Percentiles rank a stretch among this genome's conserved stretches.
These are phyloP conservation scores for Melocanna baccifera DNA, from an alignment of 176 grass and related monocot species.

Conservation along the genomic window DNA sequence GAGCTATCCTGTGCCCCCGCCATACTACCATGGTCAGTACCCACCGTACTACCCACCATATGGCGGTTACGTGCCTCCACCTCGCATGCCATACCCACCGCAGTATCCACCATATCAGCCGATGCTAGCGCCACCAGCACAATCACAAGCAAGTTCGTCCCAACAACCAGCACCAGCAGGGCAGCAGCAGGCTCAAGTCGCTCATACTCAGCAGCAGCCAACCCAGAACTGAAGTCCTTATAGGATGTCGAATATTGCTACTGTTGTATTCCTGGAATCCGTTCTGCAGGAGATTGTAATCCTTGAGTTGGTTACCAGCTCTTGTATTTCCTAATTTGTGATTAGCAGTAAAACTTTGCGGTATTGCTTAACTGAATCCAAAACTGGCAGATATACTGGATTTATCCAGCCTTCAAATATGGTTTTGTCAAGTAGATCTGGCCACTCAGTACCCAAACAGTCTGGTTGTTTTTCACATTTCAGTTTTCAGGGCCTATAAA, in stretches of 20 bases:
- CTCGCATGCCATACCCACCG: constrained; percentile 61
- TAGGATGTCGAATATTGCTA: not conserved
- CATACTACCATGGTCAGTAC: constrained; percentile 70
- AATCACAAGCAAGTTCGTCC: constrained; percentile 41
- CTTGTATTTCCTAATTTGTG: constrained; percentile 39
- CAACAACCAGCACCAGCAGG: constrained; percentile 22
- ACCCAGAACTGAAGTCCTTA: constrained; percentile 33
- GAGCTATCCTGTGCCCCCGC: constrained; percentile 43
- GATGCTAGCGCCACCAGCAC: constrained; percentile 32
- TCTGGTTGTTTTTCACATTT: too few species aligned
- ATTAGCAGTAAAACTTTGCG: constrained; percentile 20
- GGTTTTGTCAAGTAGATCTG: not conserved
- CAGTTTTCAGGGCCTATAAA: too few species aligned
- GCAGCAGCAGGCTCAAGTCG: constrained; percentile 34
- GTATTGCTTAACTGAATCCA: constrained; percentile 9
- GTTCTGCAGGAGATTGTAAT: not conserved
- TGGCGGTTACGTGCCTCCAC: constrained; percentile 56
- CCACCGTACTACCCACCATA: constrained; percentile 61
- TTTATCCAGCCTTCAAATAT: constrained; percentile 15
- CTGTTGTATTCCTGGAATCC: not conserved
- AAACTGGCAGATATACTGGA: not conserved
- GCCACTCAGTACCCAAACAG: too few species aligned
- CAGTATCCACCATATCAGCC: constrained; percentile 69
- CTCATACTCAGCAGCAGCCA: constrained; percentile 24
- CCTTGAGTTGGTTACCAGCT: not conserved